A percentile compares a stretch with the other conserved stretches of the same genome.
Evolutionary conservation across 768 basidiomycete genomes (phyloP).

Genomic region (Agaricus blazei): DNA sequence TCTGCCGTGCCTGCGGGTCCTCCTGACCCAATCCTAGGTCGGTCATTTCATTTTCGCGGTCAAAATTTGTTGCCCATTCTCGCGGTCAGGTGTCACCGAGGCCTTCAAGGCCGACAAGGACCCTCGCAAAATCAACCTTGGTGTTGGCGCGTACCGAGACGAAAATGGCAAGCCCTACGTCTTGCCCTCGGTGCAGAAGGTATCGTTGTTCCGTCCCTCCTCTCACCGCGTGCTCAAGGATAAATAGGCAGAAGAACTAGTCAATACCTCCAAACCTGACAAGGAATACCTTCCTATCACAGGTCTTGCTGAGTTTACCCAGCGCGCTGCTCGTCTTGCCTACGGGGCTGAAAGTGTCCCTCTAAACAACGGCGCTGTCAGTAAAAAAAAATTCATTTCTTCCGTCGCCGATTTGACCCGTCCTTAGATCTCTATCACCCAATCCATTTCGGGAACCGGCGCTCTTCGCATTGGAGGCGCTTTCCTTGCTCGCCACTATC

Average conservation of each 20-base stretch:
- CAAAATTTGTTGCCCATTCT: slow-evolving; percentile 8
- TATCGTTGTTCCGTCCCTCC: slow-evolving; percentile 18
- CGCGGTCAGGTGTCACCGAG: slow-evolving; percentile 70
- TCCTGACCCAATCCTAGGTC: slow-evolving; percentile 91
- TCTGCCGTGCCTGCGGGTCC: slow-evolving; percentile 80
- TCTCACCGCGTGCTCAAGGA: slow-evolving; percentile 4
- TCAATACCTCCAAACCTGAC: slow-evolving; percentile 64
- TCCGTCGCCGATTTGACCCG: slow-evolving; percentile 7
- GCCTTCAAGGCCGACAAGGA: slow-evolving; percentile 96
- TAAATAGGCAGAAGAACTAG: slow-evolving; percentile 67
- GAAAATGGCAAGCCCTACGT: slow-evolving; percentile 94
- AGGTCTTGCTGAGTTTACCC: slow-evolving; percentile 82
- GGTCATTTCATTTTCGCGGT: slow-evolving; percentile 14
- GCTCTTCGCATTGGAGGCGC: slow-evolving; percentile 93
- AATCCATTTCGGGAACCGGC: slow-evolving; percentile 97
- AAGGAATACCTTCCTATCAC: slow-evolving; percentile 98
- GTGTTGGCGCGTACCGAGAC: slow-evolving; percentile 96
- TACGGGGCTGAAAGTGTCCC: slow-evolving; percentile 81
- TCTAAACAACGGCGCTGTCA: slow-evolving; percentile 64
- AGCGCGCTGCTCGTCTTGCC: slow-evolving; percentile 83
- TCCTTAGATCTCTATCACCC: slow-evolving; percentile 73
- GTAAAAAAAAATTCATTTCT: slow-evolving; percentile 22
- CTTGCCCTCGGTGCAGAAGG: slow-evolving; percentile 84
- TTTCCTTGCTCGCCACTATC: slow-evolving; percentile 87
- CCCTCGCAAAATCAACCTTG: slow-evolving; percentile 92